A percentile compares a stretch with the other conserved stretches of the same genome.
Evolutionary conservation across 228 moss, liverwort and hornwort species (phyloP).

Genomic region (Sphagnum magellanicum): DNA sequence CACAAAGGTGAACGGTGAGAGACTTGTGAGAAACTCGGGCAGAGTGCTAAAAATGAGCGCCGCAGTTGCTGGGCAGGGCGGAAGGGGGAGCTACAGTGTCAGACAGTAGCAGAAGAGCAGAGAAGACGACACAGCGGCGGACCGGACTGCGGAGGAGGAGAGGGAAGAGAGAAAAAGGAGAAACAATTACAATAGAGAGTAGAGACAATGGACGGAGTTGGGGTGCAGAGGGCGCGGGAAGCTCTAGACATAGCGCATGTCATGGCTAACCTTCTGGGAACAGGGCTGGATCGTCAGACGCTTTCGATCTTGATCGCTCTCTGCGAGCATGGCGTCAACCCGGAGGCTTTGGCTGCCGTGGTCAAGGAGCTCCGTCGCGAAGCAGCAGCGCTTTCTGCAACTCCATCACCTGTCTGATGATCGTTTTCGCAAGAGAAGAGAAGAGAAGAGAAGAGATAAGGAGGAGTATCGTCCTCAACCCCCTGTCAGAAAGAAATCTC

Average conservation of each 20-base stretch:
- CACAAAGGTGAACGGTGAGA: no score
- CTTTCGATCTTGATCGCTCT: slow-evolving; percentile 78
- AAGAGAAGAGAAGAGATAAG: no score
- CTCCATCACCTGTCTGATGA: slow-evolving; percentile 1
- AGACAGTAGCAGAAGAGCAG: no score
- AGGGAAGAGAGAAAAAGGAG: background rate
- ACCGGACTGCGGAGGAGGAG: no score
- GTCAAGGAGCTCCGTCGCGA: slow-evolving; percentile 93
- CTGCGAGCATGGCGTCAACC: slow-evolving; percentile 87
- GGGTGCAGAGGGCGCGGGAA: slow-evolving; percentile 76
- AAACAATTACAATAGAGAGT: background rate
- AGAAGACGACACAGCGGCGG: no score
- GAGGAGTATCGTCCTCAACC: no score
- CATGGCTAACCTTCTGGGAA: slow-evolving; percentile 69
- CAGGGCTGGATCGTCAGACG: slow-evolving; percentile 77
- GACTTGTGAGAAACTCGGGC: no score
- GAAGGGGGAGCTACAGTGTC: no score
- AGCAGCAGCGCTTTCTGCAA: slow-evolving; percentile 59
- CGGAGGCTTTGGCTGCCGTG: slow-evolving; percentile 83
- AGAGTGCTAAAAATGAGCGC: no score
- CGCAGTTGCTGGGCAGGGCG: no score
- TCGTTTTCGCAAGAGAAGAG: no score
- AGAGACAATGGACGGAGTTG: slow-evolving; percentile 43
- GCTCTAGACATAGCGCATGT: slow-evolving; percentile 75
- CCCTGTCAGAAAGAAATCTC: no score